Percentiles rank a stretch among this genome's conserved stretches.
phyloP scores from a whole-genome alignment of 2,329 filamentous ascomycete genomes.

The Phaeosphaeriaceae sp. region DNA sequence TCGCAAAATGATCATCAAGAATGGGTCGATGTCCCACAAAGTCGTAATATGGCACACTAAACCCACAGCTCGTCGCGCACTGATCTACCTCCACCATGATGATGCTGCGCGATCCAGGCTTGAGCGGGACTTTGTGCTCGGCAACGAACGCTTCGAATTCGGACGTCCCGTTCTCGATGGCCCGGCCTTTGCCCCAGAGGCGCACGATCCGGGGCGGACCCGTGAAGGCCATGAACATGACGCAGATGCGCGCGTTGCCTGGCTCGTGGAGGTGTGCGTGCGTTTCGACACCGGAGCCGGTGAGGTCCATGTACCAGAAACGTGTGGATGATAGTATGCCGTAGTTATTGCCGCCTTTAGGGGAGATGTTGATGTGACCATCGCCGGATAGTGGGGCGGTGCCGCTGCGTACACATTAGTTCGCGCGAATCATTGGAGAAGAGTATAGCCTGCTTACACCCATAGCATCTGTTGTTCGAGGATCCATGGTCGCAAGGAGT shows the following conservation, averaged over 20 bases:
- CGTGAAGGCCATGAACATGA: slow-evolving; percentile 51
- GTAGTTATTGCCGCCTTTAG: slow-evolving; percentile 52
- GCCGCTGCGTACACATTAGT: slow-evolving; percentile 18
- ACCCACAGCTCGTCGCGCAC: slow-evolving; percentile 53
- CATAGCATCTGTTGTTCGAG: slow-evolving; percentile 54
- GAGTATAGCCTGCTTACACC: slow-evolving; percentile 28
- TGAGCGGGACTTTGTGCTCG: slow-evolving; percentile 41
- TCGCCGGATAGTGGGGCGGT: slow-evolving; percentile 49
- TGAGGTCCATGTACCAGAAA: slow-evolving; percentile 56
- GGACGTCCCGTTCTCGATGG: slow-evolving; percentile 47
- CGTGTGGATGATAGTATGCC: slow-evolving; percentile 48
- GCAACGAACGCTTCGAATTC: slow-evolving; percentile 46
- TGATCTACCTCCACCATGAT: slow-evolving; percentile 54
- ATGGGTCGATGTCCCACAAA: slow-evolving; percentile 50
- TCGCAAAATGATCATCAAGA: slow-evolving; percentile 51
- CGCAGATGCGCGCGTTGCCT: slow-evolving; percentile 40
- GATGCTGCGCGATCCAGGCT: slow-evolving; percentile 49
- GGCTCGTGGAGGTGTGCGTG: slow-evolving; percentile 52
- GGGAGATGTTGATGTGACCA: slow-evolving; percentile 56
- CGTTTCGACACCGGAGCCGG: slow-evolving; percentile 54
- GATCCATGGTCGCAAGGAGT: slow-evolving; percentile 51
- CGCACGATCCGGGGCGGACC: slow-evolving; percentile 53
- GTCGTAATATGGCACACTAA: slow-evolving; percentile 53
- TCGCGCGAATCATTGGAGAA: no score
- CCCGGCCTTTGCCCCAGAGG: slow-evolving; percentile 50